phyloP scores from a whole-genome alignment of 352 stramenopile genomes.

The Pythium grandisporangium region DNA sequence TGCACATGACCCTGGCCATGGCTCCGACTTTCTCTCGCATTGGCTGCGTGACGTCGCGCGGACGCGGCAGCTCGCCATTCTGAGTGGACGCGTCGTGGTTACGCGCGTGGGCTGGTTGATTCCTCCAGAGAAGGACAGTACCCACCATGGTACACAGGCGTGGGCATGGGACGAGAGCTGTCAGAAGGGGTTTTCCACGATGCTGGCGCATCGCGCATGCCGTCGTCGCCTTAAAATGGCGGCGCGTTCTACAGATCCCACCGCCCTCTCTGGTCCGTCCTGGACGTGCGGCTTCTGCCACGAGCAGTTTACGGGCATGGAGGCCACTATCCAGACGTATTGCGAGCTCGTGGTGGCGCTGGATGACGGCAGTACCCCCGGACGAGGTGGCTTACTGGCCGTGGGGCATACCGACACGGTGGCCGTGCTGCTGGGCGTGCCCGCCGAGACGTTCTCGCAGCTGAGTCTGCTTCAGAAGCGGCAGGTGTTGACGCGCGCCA shows the following conservation, averaged over 20 bases:
- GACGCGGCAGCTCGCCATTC: conserved; percentile 3
- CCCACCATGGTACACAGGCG: background rate
- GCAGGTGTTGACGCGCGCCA: conserved; percentile 13
- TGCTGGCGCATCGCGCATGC: conserved; percentile 26
- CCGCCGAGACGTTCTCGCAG: conserved; percentile 37
- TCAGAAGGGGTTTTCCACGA: conserved; percentile 33
- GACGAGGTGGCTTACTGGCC: conserved; percentile 12
- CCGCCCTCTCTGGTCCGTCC: conserved; percentile 4
- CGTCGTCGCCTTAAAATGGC: conserved; percentile 11
- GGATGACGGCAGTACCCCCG: conserved; percentile 30
- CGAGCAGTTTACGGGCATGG: conserved; percentile 39
- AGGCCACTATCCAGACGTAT: conserved; percentile 37
- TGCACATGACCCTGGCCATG: conserved; percentile 11
- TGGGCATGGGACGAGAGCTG: conserved; percentile 32
- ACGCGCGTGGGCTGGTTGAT: conserved; percentile 40
- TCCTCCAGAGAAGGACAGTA: conserved; percentile 5
- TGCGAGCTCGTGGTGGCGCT: conserved; percentile 25
- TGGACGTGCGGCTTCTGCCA: conserved; percentile 48
- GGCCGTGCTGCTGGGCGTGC: conserved; percentile 24
- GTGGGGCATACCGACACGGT: conserved; percentile 36
- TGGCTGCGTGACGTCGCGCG: too few relatives aligned
- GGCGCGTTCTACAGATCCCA: background rate
- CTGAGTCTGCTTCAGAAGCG: conserved; percentile 31
- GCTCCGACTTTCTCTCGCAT: too few relatives aligned
- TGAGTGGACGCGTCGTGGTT: conserved; percentile 7